Evolutionary conservation across 2,329 filamentous ascomycete genomes (phyloP), one percentile per base, ranked within the genome.

Genomic region (Talaromyces islandicus): DNA sequence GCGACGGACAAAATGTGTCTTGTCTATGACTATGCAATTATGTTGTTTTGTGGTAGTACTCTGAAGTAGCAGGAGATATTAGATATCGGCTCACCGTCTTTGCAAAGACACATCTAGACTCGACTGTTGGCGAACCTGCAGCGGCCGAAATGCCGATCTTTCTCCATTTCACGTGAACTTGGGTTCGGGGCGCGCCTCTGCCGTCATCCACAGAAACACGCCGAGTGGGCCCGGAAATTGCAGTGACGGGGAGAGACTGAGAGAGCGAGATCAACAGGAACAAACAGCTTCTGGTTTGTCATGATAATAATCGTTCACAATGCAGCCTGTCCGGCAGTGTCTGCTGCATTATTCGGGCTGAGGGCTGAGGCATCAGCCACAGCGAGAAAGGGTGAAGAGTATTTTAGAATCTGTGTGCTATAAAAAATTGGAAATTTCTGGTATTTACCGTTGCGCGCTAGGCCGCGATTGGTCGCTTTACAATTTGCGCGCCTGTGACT

Each of bases 391-490:
- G 2, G 2, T 27, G 25, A 27, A 27, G 14, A 17, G 12, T 9
- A 19, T 21, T 46, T 19, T 11, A 7, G 41, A 19, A 21, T n/a
- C n/a, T n/a, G n/a, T n/a, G n/a, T n/a, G n/a, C n/a, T n/a, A n/a
- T n/a, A n/a, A n/a, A n/a, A n/a, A n/a, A n/a, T n/a, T n/a, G n/a
- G n/a, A n/a, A n/a, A n/a, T 21, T 46, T 24, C 19, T 19, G 43
- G n/a, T 24, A 46, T 46, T 19, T 46, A 24, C 41, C 9, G 19
- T 46, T 19, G 7, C 43, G n/a, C 7, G 10, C 43, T 46, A 46
- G 43, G 43, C 43, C 43, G 30, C 51, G 58, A 60, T 54, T 60
- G 58, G 58, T 32, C 29, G 58, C 58, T 41, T 60, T 56, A 21
- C 38, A 56, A 56, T 60, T 56, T 56, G n/a, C 14, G 46, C 54